Percentiles rank a stretch among this genome's conserved stretches.
Conservation (phyloP, 2,329 filamentous ascomycete species). For the Ophiostoma himal-ulmi region DNA sequence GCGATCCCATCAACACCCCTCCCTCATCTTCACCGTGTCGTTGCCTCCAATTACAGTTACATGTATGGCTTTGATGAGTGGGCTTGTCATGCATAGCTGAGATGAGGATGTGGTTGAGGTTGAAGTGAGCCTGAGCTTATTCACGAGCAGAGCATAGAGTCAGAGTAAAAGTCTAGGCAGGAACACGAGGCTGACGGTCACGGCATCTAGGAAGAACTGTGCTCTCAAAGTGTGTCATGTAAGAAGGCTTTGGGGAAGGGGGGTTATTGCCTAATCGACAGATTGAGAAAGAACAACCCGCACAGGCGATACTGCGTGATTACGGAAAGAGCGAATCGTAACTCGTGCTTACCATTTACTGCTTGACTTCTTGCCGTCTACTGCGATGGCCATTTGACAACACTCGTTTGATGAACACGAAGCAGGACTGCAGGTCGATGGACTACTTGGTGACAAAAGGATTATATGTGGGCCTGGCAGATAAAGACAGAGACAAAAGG, state of each 20-base stretch:
- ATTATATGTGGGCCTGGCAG: too few relatives aligned
- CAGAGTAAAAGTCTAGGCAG: background rate
- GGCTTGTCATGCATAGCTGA: background rate
- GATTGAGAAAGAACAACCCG: background rate
- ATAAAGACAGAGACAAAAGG: too few relatives aligned
- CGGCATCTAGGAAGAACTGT: background rate
- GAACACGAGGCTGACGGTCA: slow-evolving; percentile 2
- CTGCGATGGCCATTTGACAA: too few relatives aligned
- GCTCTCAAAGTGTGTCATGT: background rate
- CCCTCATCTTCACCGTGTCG: slow-evolving; percentile 4
- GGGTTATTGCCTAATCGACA: background rate
- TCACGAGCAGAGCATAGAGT: background rate
- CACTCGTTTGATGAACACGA: too few relatives aligned
- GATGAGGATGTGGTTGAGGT: background rate
- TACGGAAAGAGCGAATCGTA: background rate
- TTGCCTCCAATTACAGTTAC: background rate
- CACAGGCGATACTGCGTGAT: too few relatives aligned
- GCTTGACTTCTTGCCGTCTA: too few relatives aligned
- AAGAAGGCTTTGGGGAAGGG: background rate
- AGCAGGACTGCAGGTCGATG: too few relatives aligned
- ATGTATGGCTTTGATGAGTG: background rate
- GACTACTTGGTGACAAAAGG: too few relatives aligned
- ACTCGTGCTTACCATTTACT: background rate
- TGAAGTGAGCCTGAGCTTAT: background rate
- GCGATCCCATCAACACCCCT: background rate